Evolutionary conservation across 345 rosid genomes (phyloP).

Genomic region (Barbarea vulgaris): DNA sequence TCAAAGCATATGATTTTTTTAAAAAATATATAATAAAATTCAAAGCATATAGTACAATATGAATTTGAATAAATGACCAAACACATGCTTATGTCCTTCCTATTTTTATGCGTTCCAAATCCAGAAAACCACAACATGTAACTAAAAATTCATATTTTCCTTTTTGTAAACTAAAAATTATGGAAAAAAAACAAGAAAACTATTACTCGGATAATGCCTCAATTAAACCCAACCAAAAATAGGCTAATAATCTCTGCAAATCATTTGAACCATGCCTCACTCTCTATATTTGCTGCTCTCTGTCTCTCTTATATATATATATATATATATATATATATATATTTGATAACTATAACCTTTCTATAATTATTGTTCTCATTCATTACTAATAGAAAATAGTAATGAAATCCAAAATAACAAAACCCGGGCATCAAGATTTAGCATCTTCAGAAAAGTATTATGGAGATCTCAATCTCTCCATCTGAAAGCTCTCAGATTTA

Average conservation of each 20-base stretch:
- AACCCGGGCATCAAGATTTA: constrained; percentile 15
- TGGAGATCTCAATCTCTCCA: constrained; percentile 51
- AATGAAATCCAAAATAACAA: constrained; percentile 27
- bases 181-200: neutral
- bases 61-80: constrained; percentile 25
- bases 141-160: neutral
- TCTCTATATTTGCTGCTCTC: constrained; percentile 19
- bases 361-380: constrained; percentile 35
- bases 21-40: neutral
- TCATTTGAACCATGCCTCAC: constrained; percentile 20
- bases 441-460: constrained; percentile 53
- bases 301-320: neutral
- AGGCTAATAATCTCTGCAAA: constrained; percentile 18
- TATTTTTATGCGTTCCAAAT: constrained; percentile 9
- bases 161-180: neutral
- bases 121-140: neutral
- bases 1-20: neutral
- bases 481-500: constrained; percentile 60
- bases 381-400: constrained; percentile 25
- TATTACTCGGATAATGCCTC: constrained; percentile 5
- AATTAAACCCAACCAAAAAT: constrained; percentile 23
- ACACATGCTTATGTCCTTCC: constrained; percentile 29
- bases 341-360: constrained; percentile 6
- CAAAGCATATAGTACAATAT: constrained; percentile 3
- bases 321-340: neutral